A percentile compares a stretch with the other conserved stretches of the same genome.
Evolutionary conservation across 805 yeast genomes (phyloP).

Genomic region (Wickerhamomyces queroliae): DNA sequence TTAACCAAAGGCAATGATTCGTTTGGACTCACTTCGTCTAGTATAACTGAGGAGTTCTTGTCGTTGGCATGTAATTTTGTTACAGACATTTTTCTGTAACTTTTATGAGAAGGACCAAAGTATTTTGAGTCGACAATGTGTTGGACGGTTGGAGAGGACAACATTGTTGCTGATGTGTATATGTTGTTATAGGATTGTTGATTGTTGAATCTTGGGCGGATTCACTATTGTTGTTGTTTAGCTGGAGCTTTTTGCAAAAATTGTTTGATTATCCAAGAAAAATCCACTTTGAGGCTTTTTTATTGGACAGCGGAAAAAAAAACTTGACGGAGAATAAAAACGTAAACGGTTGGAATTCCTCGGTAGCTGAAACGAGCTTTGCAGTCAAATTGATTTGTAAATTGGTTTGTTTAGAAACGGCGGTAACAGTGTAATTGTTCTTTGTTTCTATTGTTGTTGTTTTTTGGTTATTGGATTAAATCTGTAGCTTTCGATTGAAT

Average conservation of each 20-base stretch:
- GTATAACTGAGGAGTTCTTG: constrained; percentile 1
- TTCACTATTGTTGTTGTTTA: neutral
- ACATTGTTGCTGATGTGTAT: constrained; percentile 7
- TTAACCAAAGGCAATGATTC: constrained; percentile 5
- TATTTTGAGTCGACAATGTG: constrained; percentile 11
- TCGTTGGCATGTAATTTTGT: neutral
- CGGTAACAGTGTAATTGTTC: no score
- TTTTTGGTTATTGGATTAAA: no score
- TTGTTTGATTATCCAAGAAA: no score
- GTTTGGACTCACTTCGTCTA: neutral
- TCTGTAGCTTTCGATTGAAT: no score
- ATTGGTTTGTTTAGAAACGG: no score
- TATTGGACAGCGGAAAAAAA: neutral
- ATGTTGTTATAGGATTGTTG: neutral
- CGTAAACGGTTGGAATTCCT: no score
- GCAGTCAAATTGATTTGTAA: no score
- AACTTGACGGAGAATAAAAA: no score
- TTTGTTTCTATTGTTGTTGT: no score
- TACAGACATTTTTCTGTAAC: neutral
- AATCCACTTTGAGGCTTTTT: no score
- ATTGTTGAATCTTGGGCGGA: neutral
- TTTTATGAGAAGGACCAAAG: constrained; percentile 4
- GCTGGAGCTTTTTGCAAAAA: neutral
- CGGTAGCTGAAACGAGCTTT: neutral
- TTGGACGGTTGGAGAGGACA: constrained; percentile 11